phyloP scores from a whole-genome alignment of 2,329 filamentous ascomycete genomes.

The Apiospora sp. region DNA sequence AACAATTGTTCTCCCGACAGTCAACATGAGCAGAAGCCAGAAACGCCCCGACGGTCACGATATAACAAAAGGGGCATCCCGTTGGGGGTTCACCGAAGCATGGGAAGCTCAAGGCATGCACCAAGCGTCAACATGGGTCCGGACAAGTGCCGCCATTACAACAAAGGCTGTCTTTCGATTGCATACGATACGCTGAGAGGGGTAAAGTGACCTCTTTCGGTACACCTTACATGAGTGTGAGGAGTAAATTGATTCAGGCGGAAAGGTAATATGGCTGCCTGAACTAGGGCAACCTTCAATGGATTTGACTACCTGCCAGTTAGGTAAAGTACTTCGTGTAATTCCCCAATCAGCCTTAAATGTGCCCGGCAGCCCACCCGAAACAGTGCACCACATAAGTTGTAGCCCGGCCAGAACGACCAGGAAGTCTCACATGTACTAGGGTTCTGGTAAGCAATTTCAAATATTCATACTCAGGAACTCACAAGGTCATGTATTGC shows the following conservation, averaged over 20 bases:
- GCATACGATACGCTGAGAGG: not conserved
- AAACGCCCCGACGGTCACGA: not conserved
- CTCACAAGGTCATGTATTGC: not conserved
- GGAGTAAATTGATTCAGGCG: not conserved
- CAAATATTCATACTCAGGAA: not conserved
- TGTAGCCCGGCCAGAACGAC: not conserved
- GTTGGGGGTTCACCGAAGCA: not conserved
- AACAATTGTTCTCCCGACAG: not conserved
- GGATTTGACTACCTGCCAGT: not conserved
- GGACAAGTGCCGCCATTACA: not conserved
- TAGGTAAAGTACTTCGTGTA: not conserved
- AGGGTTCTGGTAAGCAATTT: not conserved
- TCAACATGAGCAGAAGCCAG: not conserved
- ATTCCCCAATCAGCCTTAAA: not conserved
- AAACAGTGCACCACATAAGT: not conserved
- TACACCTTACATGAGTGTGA: not conserved
- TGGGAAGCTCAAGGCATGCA: not conserved
- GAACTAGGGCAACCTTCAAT: not conserved
- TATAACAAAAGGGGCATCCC: not conserved
- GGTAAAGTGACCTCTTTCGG: not conserved
- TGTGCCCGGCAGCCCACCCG: not conserved
- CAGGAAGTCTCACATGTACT: not conserved
- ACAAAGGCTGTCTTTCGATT: not conserved
- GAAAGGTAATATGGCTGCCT: not conserved
- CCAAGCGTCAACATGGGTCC: not conserved